Conservation (phyloP, 768 basidiomycete genomes). For the Daedalea quercina region DNA sequence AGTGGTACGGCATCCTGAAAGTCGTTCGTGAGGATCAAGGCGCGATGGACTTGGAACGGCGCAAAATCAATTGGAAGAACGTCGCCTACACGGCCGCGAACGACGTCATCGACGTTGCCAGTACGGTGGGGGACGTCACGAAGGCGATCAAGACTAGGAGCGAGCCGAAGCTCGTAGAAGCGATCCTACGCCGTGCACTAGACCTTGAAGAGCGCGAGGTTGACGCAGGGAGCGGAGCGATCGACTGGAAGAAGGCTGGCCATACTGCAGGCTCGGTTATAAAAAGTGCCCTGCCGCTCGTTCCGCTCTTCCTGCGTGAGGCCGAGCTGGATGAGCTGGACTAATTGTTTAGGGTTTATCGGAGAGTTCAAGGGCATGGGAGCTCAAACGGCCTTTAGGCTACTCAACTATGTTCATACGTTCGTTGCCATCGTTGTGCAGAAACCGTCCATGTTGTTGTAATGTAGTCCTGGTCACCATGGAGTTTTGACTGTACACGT, state of each 20-base stretch:
- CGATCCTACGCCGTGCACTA: not conserved
- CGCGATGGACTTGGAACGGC: not conserved
- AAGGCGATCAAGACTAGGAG: not conserved
- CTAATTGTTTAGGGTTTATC: too few species aligned
- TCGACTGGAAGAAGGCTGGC: not conserved
- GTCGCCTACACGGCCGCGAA: not conserved
- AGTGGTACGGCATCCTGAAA: too few species aligned
- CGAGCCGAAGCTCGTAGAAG: not conserved
- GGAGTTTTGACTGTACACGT: too few species aligned
- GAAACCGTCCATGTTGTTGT: too few species aligned
- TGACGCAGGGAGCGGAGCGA: not conserved
- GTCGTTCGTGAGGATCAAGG: not conserved
- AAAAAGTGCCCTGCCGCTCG: not conserved
- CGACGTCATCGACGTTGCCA: not conserved
- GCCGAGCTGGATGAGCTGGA: not conserved
- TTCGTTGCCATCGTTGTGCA: too few species aligned
- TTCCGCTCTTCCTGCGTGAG: not conserved
- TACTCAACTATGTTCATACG: too few species aligned
- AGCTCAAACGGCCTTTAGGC: too few species aligned
- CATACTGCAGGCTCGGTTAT: not conserved
- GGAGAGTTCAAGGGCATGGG: too few species aligned
- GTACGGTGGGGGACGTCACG: not conserved
- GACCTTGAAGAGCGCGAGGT: not conserved
- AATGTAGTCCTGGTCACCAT: too few species aligned
- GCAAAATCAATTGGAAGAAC: not conserved